Evolutionary conservation across 1,139 yeast genomes (phyloP), one percentile per base, ranked within the genome.

Genomic region (Petasospora rhodanensis): DNA sequence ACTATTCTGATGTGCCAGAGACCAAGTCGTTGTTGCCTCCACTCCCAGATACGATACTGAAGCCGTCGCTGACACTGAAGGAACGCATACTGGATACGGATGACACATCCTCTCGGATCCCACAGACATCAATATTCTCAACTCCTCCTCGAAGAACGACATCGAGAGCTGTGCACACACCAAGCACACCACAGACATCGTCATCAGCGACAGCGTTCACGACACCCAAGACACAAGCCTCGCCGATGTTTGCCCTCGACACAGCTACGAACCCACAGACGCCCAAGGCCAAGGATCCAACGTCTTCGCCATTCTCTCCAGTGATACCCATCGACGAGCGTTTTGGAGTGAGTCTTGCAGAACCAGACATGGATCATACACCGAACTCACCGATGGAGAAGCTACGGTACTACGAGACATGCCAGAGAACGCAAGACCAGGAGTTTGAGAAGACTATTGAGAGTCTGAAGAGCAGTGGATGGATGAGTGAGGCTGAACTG

Each of bases 1-100:
- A 34, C 25, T 32, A 35, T 22, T 15, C 31, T 2, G 37, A 35
- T n/a, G 37, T 41, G 4, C 46, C 46, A 9, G 46, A 42, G 29
- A 29, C 34, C 24, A 35, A 36, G 27, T 38, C 42, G 1, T 36
- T 42, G n/a, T 24, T 42, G 4, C 46, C 46, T 1, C 46, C 46
- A 4, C 29, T 42, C 6, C 46, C 46, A 10, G 43, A 42, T 21
- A 25, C 41, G 9, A 12, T 25, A 5, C 24, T 28, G 11, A 31
- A 33, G 21, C 37, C 38, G 9, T 31, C 38, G 5, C 12, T 9
- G 16, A 26, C 31, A 3, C 22, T 28, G 3, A 24, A 22, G 10
- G 30, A 31, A 10, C 5, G n/a, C 14, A 14, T 15, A 4, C 8
- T 10, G 7, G 26, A 25, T 5, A 5, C 25, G 4, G 32, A 35